phyloP scores from a whole-genome alignment of 495 filamentous ascomycete genomes.

The Lasiosphaeria hispida region DNA sequence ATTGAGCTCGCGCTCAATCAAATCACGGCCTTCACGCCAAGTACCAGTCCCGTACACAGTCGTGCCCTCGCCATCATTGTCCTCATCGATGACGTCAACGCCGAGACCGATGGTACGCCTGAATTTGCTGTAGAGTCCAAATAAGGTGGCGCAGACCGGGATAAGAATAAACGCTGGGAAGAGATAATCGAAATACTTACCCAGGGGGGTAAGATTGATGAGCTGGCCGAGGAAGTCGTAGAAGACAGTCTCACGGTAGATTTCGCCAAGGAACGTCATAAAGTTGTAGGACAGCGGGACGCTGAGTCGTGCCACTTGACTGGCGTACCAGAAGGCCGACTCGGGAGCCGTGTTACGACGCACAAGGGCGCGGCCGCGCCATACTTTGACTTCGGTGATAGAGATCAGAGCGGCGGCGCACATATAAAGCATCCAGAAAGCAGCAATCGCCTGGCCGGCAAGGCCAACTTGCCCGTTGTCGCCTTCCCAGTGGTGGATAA shows the following conservation, averaged over 20 bases:
- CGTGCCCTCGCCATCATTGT: slow-evolving; percentile 62
- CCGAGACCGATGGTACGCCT: slow-evolving; percentile 76
- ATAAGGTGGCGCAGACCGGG: slow-evolving; percentile 76
- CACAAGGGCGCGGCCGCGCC: slow-evolving; percentile 90
- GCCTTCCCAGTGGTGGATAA: slow-evolving; percentile 71
- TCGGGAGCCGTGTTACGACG: slow-evolving; percentile 86
- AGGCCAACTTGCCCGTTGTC: slow-evolving; percentile 72
- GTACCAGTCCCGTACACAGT: slow-evolving; percentile 71
- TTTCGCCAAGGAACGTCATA: slow-evolving; percentile 74
- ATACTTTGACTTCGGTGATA: slow-evolving; percentile 85
- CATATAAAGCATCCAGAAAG: slow-evolving; percentile 93
- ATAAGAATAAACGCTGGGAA: slow-evolving; percentile 85
- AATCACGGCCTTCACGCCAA: slow-evolving; percentile 90
- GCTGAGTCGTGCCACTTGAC: slow-evolving; percentile 83
- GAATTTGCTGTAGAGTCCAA: slow-evolving; percentile 83
- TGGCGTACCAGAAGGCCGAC: slow-evolving; percentile 91
- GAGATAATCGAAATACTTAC: slow-evolving; percentile 78
- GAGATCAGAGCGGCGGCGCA: slow-evolving; percentile 75
- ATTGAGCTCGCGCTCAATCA: slow-evolving; percentile 86
- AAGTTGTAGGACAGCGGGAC: slow-evolving; percentile 96
- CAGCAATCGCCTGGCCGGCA: slow-evolving; percentile 77
- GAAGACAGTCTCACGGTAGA: slow-evolving; percentile 74
- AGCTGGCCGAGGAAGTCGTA: slow-evolving; percentile 80
- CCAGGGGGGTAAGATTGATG: slow-evolving; percentile 81
- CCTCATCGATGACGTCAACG: slow-evolving; percentile 71